Base-by-base conservation (phyloP, 441 rosid species). In the Pelargonium citronellum region DNA sequence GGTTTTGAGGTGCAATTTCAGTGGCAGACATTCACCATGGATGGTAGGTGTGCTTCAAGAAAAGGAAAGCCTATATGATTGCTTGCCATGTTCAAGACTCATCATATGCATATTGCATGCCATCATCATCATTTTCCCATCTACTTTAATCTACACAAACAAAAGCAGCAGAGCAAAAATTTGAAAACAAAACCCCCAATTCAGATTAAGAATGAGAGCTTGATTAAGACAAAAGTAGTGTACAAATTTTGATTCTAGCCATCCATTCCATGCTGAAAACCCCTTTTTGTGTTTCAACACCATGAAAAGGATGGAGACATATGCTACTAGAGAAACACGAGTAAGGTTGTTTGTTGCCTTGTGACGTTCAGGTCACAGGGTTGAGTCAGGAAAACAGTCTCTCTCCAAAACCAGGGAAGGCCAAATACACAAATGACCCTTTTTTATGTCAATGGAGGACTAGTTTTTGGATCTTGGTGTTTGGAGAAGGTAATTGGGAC, bases 11-110 rank as follows among this genome's bases (percentile, higher is more conserved):
- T 75, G 78, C 71, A 39, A 24, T 64, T 69, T 75, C 71, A 80
- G 74, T 79, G 87, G 87, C 77, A 73, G 82, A 75, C 85, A 87
- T 37, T 68, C 69, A 47, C 75, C 76, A 67, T 68, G 75, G 67
- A 67, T 72, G 83, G 83, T 80, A 64, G 77, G 75, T 78, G 67
- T 76, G 82, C 75, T 75, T 71, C 79, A 69, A 64, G 66, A 20
- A 73, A 79, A 74, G 44, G 53, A 61, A 69, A 63, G 67, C 3
- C 37, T 80, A 55, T 61, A 80, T 79, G 71, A 75, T 80, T 79
- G 73, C 67, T 64, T 68, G 60, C 43, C 49, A 67, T 63, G 78
- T 69, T 79, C 83, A 62, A 30, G 68, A 73, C 71, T 67, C 62
- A 66, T 22, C 30, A 68, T 15, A 37, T 62, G 27, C 76, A 47